A percentile compares a stretch with the other conserved stretches of the same genome.
These are phyloP conservation scores for Xylaria sp. DNA, from an alignment of 2,329 filamentous ascomycete species.

Conservation along the genomic window DNA sequence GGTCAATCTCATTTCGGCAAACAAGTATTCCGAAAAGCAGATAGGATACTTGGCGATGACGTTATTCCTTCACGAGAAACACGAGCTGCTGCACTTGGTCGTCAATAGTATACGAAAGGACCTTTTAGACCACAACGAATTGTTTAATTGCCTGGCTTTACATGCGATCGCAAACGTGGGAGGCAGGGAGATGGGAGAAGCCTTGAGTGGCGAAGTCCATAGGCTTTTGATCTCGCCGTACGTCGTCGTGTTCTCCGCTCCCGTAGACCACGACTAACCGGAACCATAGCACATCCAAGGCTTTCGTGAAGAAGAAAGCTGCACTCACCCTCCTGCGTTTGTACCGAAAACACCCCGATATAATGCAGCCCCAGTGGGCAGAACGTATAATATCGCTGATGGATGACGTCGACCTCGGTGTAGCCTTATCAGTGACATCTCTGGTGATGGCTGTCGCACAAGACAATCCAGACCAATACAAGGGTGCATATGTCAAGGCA, in stretches of 20 bases:
- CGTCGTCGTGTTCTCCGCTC: slow-evolving; percentile 50
- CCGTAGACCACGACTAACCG: slow-evolving; percentile 28
- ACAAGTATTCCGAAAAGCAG: slow-evolving; percentile 98
- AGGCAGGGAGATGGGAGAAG: slow-evolving; percentile 96
- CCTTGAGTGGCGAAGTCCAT: slow-evolving; percentile 90
- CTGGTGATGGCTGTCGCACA: slow-evolving; percentile 94
- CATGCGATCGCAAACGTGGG: slow-evolving; percentile 99
- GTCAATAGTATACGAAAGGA: slow-evolving; percentile 99
- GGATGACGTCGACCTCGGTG: slow-evolving; percentile 94
- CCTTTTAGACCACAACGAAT: slow-evolving; percentile 90
- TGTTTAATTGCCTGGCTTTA: slow-evolving; percentile 95
- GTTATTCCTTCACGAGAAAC: slow-evolving; percentile 94
- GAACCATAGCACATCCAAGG: slow-evolving; percentile 73
- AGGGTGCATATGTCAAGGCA: slow-evolving; percentile 92
- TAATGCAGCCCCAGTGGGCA: slow-evolving; percentile 96
- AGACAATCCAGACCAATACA: slow-evolving; percentile 94
- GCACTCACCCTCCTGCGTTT: slow-evolving; percentile 90
- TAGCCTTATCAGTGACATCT: slow-evolving; percentile 94
- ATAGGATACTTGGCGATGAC: slow-evolving; percentile 98
- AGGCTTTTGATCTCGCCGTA: slow-evolving; percentile 93
- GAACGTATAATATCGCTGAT: slow-evolving; percentile 98
- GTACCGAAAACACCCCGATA: slow-evolving; percentile 93
- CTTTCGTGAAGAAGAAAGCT: slow-evolving; percentile 99
- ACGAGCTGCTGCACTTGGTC: slow-evolving; percentile 93
- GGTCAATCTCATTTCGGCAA: slow-evolving; percentile 95